Base-by-base conservation (phyloP, 495 filamentous ascomycete genomes). In the Terfezia claveryi region DNA sequence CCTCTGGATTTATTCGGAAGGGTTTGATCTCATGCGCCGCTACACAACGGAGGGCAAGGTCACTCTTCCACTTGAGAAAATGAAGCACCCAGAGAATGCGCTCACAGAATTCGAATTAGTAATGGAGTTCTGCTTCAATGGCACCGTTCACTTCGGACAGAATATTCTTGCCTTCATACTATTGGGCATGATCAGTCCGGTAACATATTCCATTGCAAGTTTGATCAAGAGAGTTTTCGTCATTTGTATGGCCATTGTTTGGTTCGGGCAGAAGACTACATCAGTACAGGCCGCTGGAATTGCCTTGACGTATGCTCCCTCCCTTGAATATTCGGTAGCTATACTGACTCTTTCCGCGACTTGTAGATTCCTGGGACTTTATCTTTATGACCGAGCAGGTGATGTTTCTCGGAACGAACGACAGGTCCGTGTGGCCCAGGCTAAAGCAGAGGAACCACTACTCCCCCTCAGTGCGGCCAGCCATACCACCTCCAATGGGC, bases 201-300 rank as follows among this genome's bases (percentile, higher is more conserved):
- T 99, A 37, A 95, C 92, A 2, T 99, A 99, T 72, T 93, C 85
- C 0, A 89, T 99, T 38, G 91, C 91, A 23, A 85, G 80, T 38
- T 72, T 99, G 51, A 87, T 96, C 59, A 99, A 99, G 68, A 82
- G 91, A 32, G 91, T 99, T 8, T 95, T 93, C 64, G 91, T 99
- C 58, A 94, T 99, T 63, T 76, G 87, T 53, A 84, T 91, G 60
- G 87, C 91, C 7, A 91, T 99, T 59, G 68, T 96, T 55, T 96
- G 89, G 89, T 99, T 95, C 71, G 83, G 87, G 53, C 93, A 79
- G 64, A 74, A 78, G 14, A 94, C 89, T 5, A 94, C 87, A 10
- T 70, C 71, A 8, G 65, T 91, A 38, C 91, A 99, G 68, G 86
- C 77, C 9, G 70, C 81, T 50, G 91, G 91, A 23, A 94, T 99